phyloP scores from a whole-genome alignment of 164 flowering plant genomes.

The Nelumbo lutea region DNA sequence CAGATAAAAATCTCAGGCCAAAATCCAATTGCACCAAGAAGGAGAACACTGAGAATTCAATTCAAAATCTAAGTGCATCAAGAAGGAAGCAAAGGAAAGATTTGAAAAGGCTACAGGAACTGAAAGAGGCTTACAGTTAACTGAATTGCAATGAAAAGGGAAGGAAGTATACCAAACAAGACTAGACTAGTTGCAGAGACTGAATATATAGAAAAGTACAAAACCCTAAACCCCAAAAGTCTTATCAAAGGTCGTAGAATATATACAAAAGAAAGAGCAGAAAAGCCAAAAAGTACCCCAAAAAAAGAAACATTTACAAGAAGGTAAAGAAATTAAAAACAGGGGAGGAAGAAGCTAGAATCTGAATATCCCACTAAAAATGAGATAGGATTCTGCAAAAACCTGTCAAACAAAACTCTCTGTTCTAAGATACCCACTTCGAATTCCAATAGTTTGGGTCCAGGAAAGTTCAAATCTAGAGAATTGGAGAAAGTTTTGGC shows the following conservation, averaged over 20 bases:
- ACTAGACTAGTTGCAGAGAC: too few species aligned
- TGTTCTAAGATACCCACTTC: not conserved
- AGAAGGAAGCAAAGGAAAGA: not conserved
- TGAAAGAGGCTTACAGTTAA: too few species aligned
- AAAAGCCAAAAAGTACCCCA: not conserved
- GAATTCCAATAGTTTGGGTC: not conserved
- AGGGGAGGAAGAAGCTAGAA: conserved; percentile 18
- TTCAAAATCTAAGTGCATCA: not conserved
- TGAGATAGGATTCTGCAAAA: not conserved
- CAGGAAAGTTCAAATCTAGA: not conserved
- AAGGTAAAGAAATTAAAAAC: not conserved
- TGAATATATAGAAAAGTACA: conserved; percentile 1
- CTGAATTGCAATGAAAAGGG: not conserved
- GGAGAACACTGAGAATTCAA: not conserved
- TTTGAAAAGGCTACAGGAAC: not conserved
- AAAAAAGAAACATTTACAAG: not conserved
- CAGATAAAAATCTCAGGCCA: not conserved
- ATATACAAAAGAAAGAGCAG: not conserved
- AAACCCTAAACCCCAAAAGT: conserved; percentile 41
- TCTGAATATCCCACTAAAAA: not conserved
- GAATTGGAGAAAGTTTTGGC: not conserved
- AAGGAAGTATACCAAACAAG: not conserved
- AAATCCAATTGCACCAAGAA: not conserved
- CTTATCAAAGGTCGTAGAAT: not conserved
- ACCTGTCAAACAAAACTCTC: not conserved